Evolutionary conservation across 345 rosid species (phyloP).

Genomic region (Bruguiera parviflora): DNA sequence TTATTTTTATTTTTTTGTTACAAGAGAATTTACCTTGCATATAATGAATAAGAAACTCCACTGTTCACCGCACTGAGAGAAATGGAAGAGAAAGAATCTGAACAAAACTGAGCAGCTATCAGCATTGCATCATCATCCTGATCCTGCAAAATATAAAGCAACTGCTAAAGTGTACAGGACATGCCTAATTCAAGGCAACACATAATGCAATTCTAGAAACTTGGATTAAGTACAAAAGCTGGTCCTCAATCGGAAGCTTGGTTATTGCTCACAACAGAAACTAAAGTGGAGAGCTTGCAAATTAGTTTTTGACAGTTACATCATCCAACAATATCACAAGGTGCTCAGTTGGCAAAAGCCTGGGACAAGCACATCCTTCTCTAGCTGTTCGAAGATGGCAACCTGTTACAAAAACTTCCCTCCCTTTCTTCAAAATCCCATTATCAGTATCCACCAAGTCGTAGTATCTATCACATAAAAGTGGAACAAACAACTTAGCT

Average conservation of each 20-base stretch:
- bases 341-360: constrained; percentile 95
- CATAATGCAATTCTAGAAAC: not conserved
- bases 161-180: constrained; percentile 8
- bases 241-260: not conserved
- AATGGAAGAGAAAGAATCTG: constrained; percentile 80
- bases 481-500: not conserved
- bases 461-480: constrained; percentile 51
- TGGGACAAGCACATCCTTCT: constrained; percentile 73
- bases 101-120: constrained; percentile 77
- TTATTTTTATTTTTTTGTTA: too few relatives aligned
- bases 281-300: constrained; percentile 2
- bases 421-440: constrained; percentile 77
- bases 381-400: constrained; percentile 86
- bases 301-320: constrained; percentile 38
- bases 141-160: constrained; percentile 50
- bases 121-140: constrained; percentile 79
- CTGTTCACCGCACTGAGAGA: constrained; percentile 51
- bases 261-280: not conserved
- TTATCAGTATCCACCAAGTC: constrained; percentile 69
- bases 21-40: constrained; percentile 52
- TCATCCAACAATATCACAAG: constrained; percentile 84
- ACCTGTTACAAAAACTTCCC: constrained; percentile 87
- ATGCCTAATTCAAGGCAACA: constrained; percentile 1
- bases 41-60: constrained; percentile 71
- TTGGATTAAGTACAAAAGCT: not conserved